Conservation (phyloP, 116 monocot genomes). For the Iris pallida region DNA sequence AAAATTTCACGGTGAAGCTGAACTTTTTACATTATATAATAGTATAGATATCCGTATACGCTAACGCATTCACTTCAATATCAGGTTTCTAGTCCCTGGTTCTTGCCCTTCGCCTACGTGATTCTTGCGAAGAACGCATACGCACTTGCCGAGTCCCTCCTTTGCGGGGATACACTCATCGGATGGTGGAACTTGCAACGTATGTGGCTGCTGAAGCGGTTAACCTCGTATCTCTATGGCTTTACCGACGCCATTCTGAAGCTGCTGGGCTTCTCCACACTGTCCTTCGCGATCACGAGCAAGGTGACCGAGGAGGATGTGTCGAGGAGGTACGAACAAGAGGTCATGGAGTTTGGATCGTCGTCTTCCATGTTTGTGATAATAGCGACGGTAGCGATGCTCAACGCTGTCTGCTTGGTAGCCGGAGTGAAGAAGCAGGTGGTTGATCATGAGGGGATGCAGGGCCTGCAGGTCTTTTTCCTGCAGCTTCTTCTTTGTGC, state of each 20-base stretch:
- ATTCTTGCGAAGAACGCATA: neutral
- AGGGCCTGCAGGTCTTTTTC: conserved; percentile 11
- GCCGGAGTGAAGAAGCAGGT: conserved; percentile 14
- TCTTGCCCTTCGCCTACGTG: conserved; percentile 31
- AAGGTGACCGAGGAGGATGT: conserved; percentile 44
- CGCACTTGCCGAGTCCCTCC: conserved; percentile 27
- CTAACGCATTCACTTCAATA: neutral
- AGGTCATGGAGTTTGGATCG: conserved; percentile 49
- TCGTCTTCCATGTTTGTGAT: conserved; percentile 33
- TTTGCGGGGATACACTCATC: conserved; percentile 16
- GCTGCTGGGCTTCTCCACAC: conserved; percentile 15
- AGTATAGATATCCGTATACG: too few relatives aligned
- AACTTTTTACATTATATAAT: too few relatives aligned
- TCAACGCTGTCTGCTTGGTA: conserved; percentile 32
- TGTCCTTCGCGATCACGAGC: conserved; percentile 38
- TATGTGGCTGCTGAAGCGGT: conserved; percentile 49
- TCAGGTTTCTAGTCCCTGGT: conserved; percentile 31
- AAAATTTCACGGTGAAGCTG: too few relatives aligned
- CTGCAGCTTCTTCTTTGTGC: conserved; percentile 36
- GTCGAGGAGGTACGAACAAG: conserved; percentile 35
- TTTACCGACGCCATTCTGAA: conserved; percentile 26
- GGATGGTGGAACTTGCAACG: conserved; percentile 65
- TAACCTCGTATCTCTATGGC: conserved; percentile 37
- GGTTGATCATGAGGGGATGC: neutral
- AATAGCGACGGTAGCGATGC: conserved; percentile 23